These are phyloP conservation scores for Bacidia gigantensis DNA, from an alignment of 495 filamentous ascomycete genomes.

Conservation along the genomic window DNA sequence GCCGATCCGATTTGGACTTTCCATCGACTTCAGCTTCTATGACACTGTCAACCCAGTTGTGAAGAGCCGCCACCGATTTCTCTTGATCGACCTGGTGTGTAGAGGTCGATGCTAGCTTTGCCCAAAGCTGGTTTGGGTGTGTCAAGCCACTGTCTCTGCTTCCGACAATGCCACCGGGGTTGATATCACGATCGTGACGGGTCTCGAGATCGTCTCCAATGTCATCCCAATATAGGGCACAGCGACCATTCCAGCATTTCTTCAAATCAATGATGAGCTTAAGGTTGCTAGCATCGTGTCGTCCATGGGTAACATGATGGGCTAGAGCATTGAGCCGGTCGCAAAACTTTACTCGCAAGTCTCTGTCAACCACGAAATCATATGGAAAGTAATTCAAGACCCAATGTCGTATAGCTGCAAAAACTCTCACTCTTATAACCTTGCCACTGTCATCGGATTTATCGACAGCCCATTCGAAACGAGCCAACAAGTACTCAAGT, in stretches of 20 bases:
- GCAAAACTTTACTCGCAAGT: slow-evolving; percentile 70
- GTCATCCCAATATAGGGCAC: slow-evolving; percentile 75
- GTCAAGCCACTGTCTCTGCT: slow-evolving; percentile 35
- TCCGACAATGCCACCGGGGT: slow-evolving; percentile 56
- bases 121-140: slow-evolving; percentile 26
- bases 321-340: slow-evolving; percentile 66
- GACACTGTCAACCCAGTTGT: slow-evolving; percentile 35
- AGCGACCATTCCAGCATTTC: slow-evolving; percentile 92
- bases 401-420: slow-evolving; percentile 95
- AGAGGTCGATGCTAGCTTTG: slow-evolving; percentile 28
- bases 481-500: slow-evolving; percentile 66
- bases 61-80: slow-evolving; percentile 19
- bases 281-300: slow-evolving; percentile 55
- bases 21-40: slow-evolving; percentile 30
- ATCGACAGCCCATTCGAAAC: slow-evolving; percentile 76
- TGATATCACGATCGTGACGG: slow-evolving; percentile 51
- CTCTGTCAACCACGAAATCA: slow-evolving; percentile 78
- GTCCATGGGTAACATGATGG: slow-evolving; percentile 38
- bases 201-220: slow-evolving; percentile 40
- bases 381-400: slow-evolving; percentile 96
- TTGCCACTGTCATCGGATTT: slow-evolving; percentile 72
- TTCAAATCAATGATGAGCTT: slow-evolving; percentile 92
- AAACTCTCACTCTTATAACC: slow-evolving; percentile 86
- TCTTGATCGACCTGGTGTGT: slow-evolving; percentile 29
- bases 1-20: slow-evolving; percentile 28